Conservation (phyloP, 371 early-diverging fungal genomes). For the Phascolomyces articulosus region DNA sequence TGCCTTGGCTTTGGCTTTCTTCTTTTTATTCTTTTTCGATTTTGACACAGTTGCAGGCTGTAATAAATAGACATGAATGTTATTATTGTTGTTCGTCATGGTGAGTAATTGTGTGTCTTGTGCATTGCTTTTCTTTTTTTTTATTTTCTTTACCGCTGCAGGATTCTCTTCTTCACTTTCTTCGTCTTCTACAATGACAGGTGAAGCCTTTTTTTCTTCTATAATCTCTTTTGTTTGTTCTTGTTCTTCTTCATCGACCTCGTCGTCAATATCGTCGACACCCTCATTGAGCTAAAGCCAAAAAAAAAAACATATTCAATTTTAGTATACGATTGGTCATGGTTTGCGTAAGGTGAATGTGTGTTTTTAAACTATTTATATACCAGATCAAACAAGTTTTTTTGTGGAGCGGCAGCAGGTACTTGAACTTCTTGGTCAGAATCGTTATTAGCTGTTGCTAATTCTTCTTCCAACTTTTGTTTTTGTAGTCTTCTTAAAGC, state of each 20-base stretch:
- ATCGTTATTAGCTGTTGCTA: constrained; percentile 18
- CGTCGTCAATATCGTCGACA: constrained; percentile 36
- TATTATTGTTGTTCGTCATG: no score
- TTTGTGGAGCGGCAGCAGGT: constrained; percentile 12
- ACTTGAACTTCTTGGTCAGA: constrained; percentile 39
- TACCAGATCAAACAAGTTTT: constrained; percentile 76
- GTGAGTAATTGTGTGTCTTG: no score
- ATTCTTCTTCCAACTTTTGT: constrained; percentile 28
- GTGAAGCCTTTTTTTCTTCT: neutral
- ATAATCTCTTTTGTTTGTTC: constrained; percentile 25
- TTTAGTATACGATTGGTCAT: no score
- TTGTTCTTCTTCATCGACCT: constrained; percentile 42
- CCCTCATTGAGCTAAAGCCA: constrained; percentile 40
- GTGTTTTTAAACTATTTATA: constrained; percentile 1
- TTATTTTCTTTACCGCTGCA: neutral
- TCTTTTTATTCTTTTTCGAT: constrained; percentile 27
- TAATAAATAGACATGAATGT: no score
- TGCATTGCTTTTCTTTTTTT: neutral
- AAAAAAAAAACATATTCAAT: no score
- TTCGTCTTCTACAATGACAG: neutral
- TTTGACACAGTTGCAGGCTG: neutral
- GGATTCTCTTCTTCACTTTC: neutral
- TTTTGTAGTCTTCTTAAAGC: constrained; percentile 46
- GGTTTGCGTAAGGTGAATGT: no score
- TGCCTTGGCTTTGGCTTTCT: constrained; percentile 59